Evolutionary conservation across 169 alveolate species (phyloP).

Genomic region (Babesia bovis): DNA sequence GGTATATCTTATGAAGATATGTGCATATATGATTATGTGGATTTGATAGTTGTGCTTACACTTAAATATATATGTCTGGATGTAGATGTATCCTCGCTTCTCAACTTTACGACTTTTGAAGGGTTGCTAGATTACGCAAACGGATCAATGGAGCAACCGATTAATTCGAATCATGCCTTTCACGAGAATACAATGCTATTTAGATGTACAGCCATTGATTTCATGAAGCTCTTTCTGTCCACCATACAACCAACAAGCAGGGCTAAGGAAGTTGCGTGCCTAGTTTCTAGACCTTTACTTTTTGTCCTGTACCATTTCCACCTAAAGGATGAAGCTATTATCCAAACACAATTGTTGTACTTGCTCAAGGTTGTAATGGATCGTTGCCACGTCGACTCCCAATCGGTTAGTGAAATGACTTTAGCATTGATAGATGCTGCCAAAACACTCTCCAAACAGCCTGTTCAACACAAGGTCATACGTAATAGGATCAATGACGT

Average conservation of each 20-base stretch:
- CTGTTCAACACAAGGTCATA: not conserved
- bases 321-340: constrained; percentile 54
- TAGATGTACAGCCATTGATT: constrained; percentile 67
- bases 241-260: constrained; percentile 61
- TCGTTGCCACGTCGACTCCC: constrained; percentile 52
- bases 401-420: constrained; percentile 25
- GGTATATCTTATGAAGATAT: constrained; percentile 48
- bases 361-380: constrained; percentile 67
- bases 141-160: not conserved
- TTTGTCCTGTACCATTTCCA: constrained; percentile 59
- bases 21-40: constrained; percentile 64
- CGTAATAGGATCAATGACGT: not conserved
- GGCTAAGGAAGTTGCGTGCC: constrained; percentile 67
- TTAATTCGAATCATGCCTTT: not conserved
- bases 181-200: constrained; percentile 58
- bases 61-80: constrained; percentile 62
- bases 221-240: constrained; percentile 61
- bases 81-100: constrained; percentile 34
- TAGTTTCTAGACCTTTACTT: constrained; percentile 50
- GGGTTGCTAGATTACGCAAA: constrained; percentile 28
- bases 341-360: constrained; percentile 64
- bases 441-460: constrained; percentile 10
- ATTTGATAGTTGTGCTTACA: constrained; percentile 47
- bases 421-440: constrained; percentile 28
- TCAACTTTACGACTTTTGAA: constrained; percentile 34